Conservation (phyloP, 257 asterid genomes). For the Fraxinus excelsior region DNA sequence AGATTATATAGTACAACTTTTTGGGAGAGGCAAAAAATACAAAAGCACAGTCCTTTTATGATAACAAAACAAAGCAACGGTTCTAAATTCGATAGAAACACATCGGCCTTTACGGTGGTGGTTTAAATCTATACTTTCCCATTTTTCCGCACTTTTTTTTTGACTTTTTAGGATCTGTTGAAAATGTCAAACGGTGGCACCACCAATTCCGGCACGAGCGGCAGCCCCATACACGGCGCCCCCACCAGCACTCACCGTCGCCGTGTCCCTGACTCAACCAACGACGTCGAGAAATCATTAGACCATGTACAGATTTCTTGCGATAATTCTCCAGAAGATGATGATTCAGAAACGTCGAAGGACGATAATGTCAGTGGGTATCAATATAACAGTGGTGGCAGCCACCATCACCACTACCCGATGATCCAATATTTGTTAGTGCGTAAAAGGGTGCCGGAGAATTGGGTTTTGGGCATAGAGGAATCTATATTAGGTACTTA, state of each 20-base stretch:
- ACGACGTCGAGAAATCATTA: constrained; percentile 43
- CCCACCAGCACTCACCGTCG: constrained; percentile 72
- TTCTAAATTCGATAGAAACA: background rate
- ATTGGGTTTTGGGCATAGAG: constrained; percentile 37
- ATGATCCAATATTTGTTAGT: constrained; percentile 36
- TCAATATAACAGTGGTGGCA: background rate
- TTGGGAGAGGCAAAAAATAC: background rate
- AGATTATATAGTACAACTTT: constrained; percentile 14
- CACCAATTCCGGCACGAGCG: constrained; percentile 33
- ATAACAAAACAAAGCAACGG: no score
- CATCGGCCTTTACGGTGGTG: constrained; percentile 33
- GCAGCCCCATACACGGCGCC: constrained; percentile 34
- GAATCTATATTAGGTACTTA: constrained; percentile 32
- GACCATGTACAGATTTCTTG: constrained; percentile 31
- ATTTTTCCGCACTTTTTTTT: constrained; percentile 1
- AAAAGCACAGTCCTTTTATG: no score
- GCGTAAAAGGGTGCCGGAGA: constrained; percentile 56
- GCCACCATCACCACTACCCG: constrained; percentile 33
- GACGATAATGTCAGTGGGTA: background rate
- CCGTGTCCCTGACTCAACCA: constrained; percentile 45
- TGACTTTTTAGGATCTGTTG: background rate
- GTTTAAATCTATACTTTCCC: constrained; percentile 35
- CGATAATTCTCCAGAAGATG: constrained; percentile 39
- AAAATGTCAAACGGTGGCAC: constrained; percentile 65
- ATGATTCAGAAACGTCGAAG: constrained; percentile 31